Evolutionary conservation across 139 green algal genomes (phyloP).

Genomic region (Coelastrella sp.): DNA sequence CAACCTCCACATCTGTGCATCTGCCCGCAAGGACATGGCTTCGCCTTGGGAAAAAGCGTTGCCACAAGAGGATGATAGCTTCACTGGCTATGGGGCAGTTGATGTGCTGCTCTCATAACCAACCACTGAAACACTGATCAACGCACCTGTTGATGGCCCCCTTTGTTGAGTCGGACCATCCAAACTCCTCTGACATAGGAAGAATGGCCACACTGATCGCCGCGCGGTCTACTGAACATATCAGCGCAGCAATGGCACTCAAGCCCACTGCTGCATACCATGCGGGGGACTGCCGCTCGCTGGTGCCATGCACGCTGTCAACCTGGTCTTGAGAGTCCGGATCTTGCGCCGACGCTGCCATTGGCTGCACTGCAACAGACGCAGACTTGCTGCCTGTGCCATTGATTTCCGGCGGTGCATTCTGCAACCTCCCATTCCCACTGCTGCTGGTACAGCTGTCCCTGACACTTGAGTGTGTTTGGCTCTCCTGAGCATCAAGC

Average conservation of each 20-base stretch:
- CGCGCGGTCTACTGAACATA: slow-evolving; percentile 81
- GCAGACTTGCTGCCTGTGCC: background rate
- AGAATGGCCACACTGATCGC: slow-evolving; percentile 84
- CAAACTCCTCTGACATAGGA: slow-evolving; percentile 76
- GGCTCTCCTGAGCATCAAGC: background rate
- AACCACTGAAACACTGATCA: background rate
- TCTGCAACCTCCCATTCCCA: background rate
- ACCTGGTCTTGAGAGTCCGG: background rate
- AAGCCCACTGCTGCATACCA: slow-evolving; percentile 55
- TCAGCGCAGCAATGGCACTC: slow-evolving; percentile 61
- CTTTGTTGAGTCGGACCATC: slow-evolving; percentile 78
- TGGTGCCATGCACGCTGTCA: background rate
- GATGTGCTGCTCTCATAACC: no score
- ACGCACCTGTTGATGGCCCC: slow-evolving; percentile 72
- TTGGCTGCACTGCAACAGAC: background rate
- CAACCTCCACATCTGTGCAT: no score
- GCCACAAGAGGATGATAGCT: no score
- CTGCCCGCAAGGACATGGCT: no score
- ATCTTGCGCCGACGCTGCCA: background rate
- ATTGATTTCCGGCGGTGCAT: background rate
- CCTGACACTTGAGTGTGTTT: background rate
- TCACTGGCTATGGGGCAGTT: no score
- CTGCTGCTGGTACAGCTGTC: slow-evolving; percentile 10
- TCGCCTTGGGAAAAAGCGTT: no score
- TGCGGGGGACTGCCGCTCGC: background rate